Evolutionary conservation across 371 early-diverging fungal genomes (phyloP).

Genomic region (Capillidium heterosporum): DNA sequence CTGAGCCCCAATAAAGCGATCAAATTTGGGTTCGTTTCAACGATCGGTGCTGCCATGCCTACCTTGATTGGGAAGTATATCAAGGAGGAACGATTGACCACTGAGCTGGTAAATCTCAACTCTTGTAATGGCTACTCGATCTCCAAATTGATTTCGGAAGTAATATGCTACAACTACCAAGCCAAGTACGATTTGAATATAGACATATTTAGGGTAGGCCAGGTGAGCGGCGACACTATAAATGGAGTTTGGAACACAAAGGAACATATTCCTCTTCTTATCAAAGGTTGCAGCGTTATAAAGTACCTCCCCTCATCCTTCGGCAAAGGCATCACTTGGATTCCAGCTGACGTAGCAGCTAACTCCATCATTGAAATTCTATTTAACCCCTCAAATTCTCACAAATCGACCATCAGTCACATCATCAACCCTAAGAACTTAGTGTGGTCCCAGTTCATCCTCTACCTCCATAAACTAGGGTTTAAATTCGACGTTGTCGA

Average conservation of each 20-base stretch:
- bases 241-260: slow-evolving; percentile 21
- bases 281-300: neutral
- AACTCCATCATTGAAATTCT: neutral
- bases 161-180: slow-evolving; percentile 14
- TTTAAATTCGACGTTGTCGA: neutral
- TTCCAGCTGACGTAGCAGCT: slow-evolving; percentile 2
- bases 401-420: neutral
- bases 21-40: neutral
- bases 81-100: neutral
- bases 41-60: neutral
- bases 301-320: neutral
- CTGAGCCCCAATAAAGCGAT: neutral
- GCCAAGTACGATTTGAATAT: slow-evolving; percentile 16
- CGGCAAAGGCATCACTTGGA: neutral
- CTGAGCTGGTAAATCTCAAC: slow-evolving; percentile 1
- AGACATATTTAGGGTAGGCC: slow-evolving; percentile 18
- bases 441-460: neutral
- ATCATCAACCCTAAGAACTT: neutral
- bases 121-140: slow-evolving; percentile 21
- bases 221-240: slow-evolving; percentile 17
- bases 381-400: neutral
- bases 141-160: slow-evolving; percentile 20
- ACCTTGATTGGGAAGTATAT: too few relatives aligned
- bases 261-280: slow-evolving; percentile 18
- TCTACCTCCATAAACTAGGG: neutral